Percentiles rank a stretch among this genome's conserved stretches.
phyloP scores from a whole-genome alignment of 345 rosid species.

The Kandelia obovata region DNA sequence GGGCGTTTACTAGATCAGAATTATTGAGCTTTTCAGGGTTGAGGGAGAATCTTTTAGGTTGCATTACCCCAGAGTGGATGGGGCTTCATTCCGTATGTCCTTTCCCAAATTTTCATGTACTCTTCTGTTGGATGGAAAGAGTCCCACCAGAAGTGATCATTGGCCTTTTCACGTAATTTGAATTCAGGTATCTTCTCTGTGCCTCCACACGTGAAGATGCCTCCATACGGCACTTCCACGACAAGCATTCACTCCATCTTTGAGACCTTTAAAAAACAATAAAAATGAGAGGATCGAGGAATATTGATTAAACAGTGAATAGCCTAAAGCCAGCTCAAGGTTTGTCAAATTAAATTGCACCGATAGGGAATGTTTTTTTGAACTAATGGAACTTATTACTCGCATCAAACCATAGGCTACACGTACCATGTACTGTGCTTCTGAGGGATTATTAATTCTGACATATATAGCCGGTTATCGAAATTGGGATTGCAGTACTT shows the following conservation, averaged over 20 bases:
- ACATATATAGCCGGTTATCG: slow-evolving; percentile 35
- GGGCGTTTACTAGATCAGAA: slow-evolving; percentile 37
- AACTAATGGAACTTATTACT: no score
- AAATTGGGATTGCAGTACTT: slow-evolving; percentile 45
- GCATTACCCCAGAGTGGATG: slow-evolving; percentile 33
- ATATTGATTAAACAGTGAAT: no score
- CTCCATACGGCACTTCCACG: slow-evolving; percentile 43
- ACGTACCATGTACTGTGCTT: slow-evolving; percentile 28
- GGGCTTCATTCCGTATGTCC: slow-evolving; percentile 33
- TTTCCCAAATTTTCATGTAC: slow-evolving; percentile 40
- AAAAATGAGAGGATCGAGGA: not conserved
- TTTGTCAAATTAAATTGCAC: no score
- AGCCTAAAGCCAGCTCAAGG: no score
- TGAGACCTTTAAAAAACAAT: slow-evolving; percentile 30
- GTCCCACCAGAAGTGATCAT: slow-evolving; percentile 50
- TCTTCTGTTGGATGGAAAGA: slow-evolving; percentile 49
- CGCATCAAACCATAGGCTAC: no score
- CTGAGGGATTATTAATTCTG: slow-evolving; percentile 34
- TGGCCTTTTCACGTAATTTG: slow-evolving; percentile 33
- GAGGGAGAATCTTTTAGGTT: slow-evolving; percentile 37
- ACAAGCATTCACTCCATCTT: slow-evolving; percentile 46
- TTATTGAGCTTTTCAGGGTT: slow-evolving; percentile 23
- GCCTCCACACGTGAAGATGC: slow-evolving; percentile 41
- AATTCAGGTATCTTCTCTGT: slow-evolving; percentile 20
- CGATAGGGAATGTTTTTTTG: no score